A percentile compares a stretch with the other conserved stretches of the same genome.
Conservation (phyloP, 2,329 filamentous ascomycete species). For the Pyrenophora seminiperda region DNA sequence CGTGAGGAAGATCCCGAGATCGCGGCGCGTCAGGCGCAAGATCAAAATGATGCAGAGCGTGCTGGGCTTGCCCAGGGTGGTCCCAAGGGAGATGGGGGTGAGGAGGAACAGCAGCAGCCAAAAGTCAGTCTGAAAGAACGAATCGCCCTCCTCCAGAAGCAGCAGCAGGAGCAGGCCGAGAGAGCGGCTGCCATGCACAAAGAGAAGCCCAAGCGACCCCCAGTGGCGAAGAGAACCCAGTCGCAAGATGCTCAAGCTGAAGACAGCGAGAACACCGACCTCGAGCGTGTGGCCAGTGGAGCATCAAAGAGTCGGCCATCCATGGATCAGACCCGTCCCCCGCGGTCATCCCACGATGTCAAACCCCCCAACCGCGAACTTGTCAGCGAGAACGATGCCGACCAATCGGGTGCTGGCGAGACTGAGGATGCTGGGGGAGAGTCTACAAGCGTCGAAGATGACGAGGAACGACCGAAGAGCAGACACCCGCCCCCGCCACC, state of each 20-base stretch:
- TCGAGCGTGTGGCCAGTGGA: constrained; percentile 45
- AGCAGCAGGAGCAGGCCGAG: constrained; percentile 87
- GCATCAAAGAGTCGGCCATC: constrained; percentile 47
- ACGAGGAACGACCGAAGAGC: constrained; percentile 61
- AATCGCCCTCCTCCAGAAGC: constrained; percentile 90
- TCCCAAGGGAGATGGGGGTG: constrained; percentile 56
- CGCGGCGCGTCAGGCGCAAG: constrained; percentile 67
- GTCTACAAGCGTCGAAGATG: constrained; percentile 75
- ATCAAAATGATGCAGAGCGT: constrained; percentile 68
- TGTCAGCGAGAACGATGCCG: constrained; percentile 68
- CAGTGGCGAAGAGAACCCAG: constrained; percentile 67
- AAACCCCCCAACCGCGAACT: constrained; percentile 57
- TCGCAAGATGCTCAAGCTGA: constrained; percentile 45
- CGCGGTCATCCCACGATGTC: constrained; percentile 46
- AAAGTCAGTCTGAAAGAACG: constrained; percentile 95
- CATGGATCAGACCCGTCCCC: constrained; percentile 48
- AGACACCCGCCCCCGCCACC: constrained; percentile 24
- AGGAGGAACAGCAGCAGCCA: constrained; percentile 77
- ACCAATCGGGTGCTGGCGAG: constrained; percentile 67
- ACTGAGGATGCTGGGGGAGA: constrained; percentile 65
- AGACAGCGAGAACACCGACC: constrained; percentile 45
- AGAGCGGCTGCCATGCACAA: constrained; percentile 80
- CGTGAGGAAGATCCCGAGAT: constrained; percentile 82
- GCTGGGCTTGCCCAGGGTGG: constrained; percentile 61
- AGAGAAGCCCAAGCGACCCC: constrained; percentile 79